Percentiles rank a stretch among this genome's conserved stretches.
Conservation (phyloP, 2,329 filamentous ascomycete genomes). For the Biscogniauxia marginata region DNA sequence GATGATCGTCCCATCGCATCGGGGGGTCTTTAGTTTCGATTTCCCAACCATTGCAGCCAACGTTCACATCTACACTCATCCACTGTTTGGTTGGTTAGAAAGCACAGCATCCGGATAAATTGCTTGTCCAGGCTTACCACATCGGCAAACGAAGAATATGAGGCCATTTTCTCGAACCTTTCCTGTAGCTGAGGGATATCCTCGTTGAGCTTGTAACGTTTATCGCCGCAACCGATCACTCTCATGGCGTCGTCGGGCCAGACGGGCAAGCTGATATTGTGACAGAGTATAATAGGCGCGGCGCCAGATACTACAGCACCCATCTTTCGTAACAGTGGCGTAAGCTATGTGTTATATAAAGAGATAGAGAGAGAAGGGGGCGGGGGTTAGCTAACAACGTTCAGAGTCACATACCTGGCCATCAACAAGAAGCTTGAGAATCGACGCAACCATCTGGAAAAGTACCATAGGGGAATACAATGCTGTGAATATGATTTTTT, state of each 20-base stretch:
- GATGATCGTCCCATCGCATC: conserved; percentile 32
- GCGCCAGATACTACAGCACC: conserved; percentile 6
- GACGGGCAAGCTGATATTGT: conserved; percentile 20
- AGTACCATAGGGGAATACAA: conserved; percentile 34
- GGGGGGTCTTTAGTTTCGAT: conserved; percentile 33
- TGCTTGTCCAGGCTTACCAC: conserved; percentile 32
- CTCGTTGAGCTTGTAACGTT: conserved; percentile 34
- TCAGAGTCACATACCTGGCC: conserved; percentile 3
- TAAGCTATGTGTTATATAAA: background rate
- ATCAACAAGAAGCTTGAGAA: conserved; percentile 32
- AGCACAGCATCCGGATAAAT: conserved; percentile 18
- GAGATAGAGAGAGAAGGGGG: background rate
- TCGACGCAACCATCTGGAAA: conserved; percentile 35
- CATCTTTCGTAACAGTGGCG: conserved; percentile 2
- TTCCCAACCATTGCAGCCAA: conserved; percentile 36
- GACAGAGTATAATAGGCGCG: conserved; percentile 18
- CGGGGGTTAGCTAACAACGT: background rate
- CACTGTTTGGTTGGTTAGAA: conserved; percentile 25
- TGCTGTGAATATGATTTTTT: conserved; percentile 34
- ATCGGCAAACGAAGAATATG: conserved; percentile 36
- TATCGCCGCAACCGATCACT: conserved; percentile 37
- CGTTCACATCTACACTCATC: conserved; percentile 31
- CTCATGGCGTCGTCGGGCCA: conserved; percentile 30
- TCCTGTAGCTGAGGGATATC: conserved; percentile 27
- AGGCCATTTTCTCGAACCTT: conserved; percentile 31